Evolutionary conservation across 108 stramenopile species (phyloP), one percentile per base, ranked within the genome.

Genomic region (Cylindrotheca fusiformis): DNA sequence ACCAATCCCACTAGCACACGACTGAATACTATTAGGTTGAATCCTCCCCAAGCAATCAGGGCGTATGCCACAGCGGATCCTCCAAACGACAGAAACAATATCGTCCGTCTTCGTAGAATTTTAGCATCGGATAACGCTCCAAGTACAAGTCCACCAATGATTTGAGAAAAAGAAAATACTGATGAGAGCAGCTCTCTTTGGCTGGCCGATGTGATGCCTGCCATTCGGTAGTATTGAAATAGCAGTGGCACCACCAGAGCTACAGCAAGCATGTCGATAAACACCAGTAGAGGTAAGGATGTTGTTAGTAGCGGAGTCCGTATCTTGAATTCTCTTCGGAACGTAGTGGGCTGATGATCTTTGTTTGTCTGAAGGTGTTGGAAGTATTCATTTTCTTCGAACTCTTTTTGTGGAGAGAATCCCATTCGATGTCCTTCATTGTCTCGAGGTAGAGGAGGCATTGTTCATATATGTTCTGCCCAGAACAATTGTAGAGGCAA

Each of bases 1-100:
- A 95, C 95, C 5, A 95, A 60, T 21, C 96, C 96, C 1, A 97
- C 96, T 21, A 95, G 23, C 5, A 97, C 76, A 17, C 96, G 74
- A 54, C 81, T 81, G 29, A 71, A 55, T 22, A 95, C 55, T 50
- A 97, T 67, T 23, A 68, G 58, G 6, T 45, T 19, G 19, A 93
- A 76, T 17, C 83, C 81, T 32, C 85, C 82, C 29, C 54, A 74
- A 17, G 77, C 80, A 50, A 97, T 82, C 63, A 95, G 71, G 24
- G 70, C 65, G 65, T 97, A 97, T 48, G 88, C 78, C 22, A 93
- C 1, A 3, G 88, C 88, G 27, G 87, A 85, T 41, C 96, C 96
- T 14, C 88, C 65, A 78, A 97, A 95, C 18, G 85, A 87, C 5
- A 95, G 24, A 24, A 90, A 83, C 46, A 97, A 71, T 5, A 95